Percentiles rank a stretch among this genome's conserved stretches.
phyloP scores from a whole-genome alignment of 208 protist genomes.

The Leishmania braziliensis region DNA sequence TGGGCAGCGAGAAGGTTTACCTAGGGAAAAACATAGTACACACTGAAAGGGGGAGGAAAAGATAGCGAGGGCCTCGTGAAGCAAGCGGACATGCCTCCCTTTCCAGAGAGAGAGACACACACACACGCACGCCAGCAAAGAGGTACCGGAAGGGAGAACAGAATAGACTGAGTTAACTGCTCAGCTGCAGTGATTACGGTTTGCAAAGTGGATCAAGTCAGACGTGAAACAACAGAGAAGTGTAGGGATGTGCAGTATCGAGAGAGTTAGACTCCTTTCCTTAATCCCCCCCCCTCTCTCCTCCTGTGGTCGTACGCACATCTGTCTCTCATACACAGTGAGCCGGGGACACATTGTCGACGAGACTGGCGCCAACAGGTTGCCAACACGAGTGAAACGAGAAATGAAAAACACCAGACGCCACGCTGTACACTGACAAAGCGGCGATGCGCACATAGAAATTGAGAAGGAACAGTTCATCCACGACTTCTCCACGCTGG shows the following conservation, averaged over 20 bases:
- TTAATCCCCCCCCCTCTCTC: background rate
- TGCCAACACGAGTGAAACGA: background rate
- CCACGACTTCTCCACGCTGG: background rate
- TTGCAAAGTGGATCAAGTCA: background rate
- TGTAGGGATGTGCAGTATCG: background rate
- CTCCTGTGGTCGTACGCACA: background rate
- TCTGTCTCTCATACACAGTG: background rate
- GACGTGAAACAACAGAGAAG: background rate
- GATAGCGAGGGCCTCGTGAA: background rate
- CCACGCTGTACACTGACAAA: background rate
- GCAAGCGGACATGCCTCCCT: background rate
- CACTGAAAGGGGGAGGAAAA: no score
- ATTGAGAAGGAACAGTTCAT: background rate
- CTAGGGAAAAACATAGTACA: no score
- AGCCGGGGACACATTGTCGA: background rate
- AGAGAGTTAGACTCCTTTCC: background rate
- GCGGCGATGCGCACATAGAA: background rate
- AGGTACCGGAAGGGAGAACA: background rate
- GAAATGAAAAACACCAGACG: background rate
- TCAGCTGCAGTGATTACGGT: background rate
- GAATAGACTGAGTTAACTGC: background rate
- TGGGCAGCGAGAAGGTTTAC: no score
- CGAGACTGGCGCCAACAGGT: background rate
- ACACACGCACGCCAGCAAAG: background rate
- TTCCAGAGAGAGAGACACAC: background rate